Evolutionary conservation across 192 early-diverging fungal species (phyloP), one percentile per base, ranked within the genome.

Genomic region (Martensiomyces pterosporus): DNA sequence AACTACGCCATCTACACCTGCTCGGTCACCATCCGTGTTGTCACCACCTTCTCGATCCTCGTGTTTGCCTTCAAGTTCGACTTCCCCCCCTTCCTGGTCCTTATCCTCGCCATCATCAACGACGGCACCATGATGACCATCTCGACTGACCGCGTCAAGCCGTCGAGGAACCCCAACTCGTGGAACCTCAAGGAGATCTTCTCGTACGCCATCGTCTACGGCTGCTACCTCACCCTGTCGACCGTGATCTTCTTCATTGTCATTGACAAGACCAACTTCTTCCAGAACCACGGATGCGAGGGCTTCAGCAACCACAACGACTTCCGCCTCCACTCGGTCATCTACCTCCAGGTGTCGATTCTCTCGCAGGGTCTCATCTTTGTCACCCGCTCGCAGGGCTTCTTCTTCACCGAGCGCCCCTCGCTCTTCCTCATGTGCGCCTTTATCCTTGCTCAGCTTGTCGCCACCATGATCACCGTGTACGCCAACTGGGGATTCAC

Each of bases 61-160:
- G 73, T 75, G 58, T 85, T 91, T 59, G 86, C 82, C 39, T 91
- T 80, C 77, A 75, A 86, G 60, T 92, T 84, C 49, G 74, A 85
- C 60, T 85, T 94, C 69, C 88, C 89, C 51, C 85, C 86, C 35
- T 85, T 84, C 63, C 77, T 94, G 63, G 82, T 94, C 43, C 76
- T 94, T 49, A 85, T 94, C 57, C 81, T 94, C 41, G 86, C 88
- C 64, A 82, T 94, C 50, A 77, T 94, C 46, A 92, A 92, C 77
- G 92, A 94, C 65, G 90, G 88, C 52, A 90, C 92, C 32, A 92
- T 90, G 56, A 80, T 94, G 79, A 90, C 88, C 54, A 94, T 94
- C 55, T 88, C 92, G 43, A 85, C 84, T 48, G 92, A 94, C 64
- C 83, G 82, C 45, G 89, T 90, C 34, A 76, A 75, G 33, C 86